A percentile compares a stretch with the other conserved stretches of the same genome.
phyloP scores from a whole-genome alignment of 805 yeast genomes.

The Candida sonorensis region DNA sequence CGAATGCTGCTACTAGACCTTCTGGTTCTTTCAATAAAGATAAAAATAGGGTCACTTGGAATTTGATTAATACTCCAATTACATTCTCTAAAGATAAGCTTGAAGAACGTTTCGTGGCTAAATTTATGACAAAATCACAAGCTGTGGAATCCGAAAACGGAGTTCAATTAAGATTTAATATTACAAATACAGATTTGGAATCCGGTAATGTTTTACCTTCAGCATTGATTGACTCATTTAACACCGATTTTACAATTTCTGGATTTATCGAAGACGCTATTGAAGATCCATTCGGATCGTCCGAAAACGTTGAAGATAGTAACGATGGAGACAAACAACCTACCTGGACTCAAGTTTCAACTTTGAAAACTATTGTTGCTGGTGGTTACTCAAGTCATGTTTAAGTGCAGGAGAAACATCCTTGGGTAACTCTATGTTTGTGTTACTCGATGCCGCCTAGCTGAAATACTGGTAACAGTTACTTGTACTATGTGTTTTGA shows the following conservation, averaged over 20 bases:
- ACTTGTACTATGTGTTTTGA: too few species aligned
- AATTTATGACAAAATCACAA: slow-evolving; percentile 69
- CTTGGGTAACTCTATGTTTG: too few species aligned
- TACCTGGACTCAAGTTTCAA: slow-evolving; percentile 34
- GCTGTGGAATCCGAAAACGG: slow-evolving; percentile 75
- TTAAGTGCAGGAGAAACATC: too few species aligned
- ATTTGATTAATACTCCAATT: slow-evolving; percentile 38
- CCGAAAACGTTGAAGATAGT: slow-evolving; percentile 10
- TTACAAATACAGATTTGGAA: slow-evolving; percentile 23
- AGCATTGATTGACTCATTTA: not conserved
- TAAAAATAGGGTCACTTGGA: slow-evolving; percentile 82
- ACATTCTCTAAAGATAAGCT: slow-evolving; percentile 25
- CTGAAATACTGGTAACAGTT: too few species aligned
- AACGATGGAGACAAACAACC: slow-evolving; percentile 1
- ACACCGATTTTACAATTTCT: slow-evolving; percentile 33
- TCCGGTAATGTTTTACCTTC: too few species aligned
- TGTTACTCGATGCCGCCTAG: too few species aligned
- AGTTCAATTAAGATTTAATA: slow-evolving; percentile 59
- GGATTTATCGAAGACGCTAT: slow-evolving; percentile 13
- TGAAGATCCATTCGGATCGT: slow-evolving; percentile 30
- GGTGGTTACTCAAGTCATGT: slow-evolving; percentile 42
- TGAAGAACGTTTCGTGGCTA: slow-evolving; percentile 74
- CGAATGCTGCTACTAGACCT: slow-evolving; percentile 83
- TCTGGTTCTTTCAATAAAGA: slow-evolving; percentile 88
- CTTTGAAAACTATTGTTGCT: slow-evolving; percentile 39